Evolutionary conservation across 2,329 filamentous ascomycete genomes (phyloP).

Genomic region (Fusarium praegraminearum): DNA sequence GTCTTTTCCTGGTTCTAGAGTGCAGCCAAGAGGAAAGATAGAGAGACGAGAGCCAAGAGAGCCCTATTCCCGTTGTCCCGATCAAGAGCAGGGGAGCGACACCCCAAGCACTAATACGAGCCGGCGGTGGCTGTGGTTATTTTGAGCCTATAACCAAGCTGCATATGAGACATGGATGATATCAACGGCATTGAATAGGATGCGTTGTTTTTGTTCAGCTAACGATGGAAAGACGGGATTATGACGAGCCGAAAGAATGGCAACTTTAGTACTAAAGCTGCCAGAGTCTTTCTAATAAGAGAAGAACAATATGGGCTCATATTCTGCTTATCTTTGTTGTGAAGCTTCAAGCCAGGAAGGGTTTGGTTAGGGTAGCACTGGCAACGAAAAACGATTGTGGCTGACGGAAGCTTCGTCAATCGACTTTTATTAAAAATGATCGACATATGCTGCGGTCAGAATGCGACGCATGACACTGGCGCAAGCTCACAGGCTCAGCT

Average conservation of each 20-base stretch:
- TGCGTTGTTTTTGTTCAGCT: not conserved
- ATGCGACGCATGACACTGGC: conserved; percentile 28
- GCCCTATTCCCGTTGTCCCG: conserved; percentile 4
- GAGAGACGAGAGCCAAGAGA: not conserved
- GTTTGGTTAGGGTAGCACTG: not conserved
- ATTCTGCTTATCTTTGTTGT: not conserved
- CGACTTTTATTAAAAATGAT: conserved; percentile 13
- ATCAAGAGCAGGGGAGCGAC: not conserved
- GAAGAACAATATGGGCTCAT: not conserved
- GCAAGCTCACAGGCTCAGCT: conserved; percentile 21
- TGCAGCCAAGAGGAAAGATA: conserved; percentile 5
- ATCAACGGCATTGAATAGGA: conserved; percentile 7
- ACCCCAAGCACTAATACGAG: conserved; percentile 40
- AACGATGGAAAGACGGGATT: conserved; percentile 2
- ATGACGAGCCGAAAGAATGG: not conserved
- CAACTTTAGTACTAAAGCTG: not conserved
- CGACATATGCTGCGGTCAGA: conserved; percentile 31
- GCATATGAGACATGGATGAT: conserved; percentile 28
- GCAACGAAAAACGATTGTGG: conserved; percentile 16
- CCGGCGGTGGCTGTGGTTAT: conserved; percentile 45
- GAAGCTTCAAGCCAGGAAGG: conserved; percentile 8
- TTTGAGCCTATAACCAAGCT: conserved; percentile 20
- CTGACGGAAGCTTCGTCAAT: conserved; percentile 28
- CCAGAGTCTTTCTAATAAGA: not conserved
- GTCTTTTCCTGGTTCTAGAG: conserved; percentile 20